Evolutionary conservation across 2,329 filamentous ascomycete genomes (phyloP), one percentile per base, ranked within the genome.

Genomic region (Phyllosticta capitalensis): DNA sequence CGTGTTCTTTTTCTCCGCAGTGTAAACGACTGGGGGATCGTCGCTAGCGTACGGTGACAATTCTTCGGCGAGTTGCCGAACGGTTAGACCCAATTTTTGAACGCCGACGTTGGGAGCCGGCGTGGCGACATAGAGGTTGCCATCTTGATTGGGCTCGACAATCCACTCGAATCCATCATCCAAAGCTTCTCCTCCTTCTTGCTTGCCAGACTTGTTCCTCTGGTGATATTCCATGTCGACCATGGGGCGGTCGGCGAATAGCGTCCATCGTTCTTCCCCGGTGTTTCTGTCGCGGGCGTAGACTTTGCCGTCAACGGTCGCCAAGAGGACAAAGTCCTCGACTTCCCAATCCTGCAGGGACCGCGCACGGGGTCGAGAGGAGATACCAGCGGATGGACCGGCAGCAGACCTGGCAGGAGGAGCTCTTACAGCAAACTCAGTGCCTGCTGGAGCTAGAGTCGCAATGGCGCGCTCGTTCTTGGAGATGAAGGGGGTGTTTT

Each of bases 301-400:
- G 69, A 97, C 84, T 73, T 90, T 89, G 81, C 94, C 94, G 81
- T 97, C 92, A 84, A 97, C 89, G 83, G 94, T 97, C 89, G 94
- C 92, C 88, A 99, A 82, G 81, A 99, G 90, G 79, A 97, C 89
- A 84, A 96, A 95, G 81, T 97, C 92, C 89, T 97, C 92, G 79
- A 96, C 92, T 88, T 96, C 90, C 92, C 92, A 97, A 79, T 96
- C 92, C 84, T 92, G 88, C 83, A 97, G 82, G 82, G 88, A 95
- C 85, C 92, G 92, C 92, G 91, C 92, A 66, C 82, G 81, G 74
- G 89, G 87, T 87, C 87, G 88, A 88, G 89, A 86, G 79, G 87
- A 83, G 61, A 78, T 70, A 69, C 73, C 77, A 67, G 67, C 71
- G 61, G 65, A 64, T 61, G 69, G 68, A 68, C 63, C 58, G 63